Base-by-base conservation (phyloP, 768 basidiomycete genomes). In the Tulasnella sp. region DNA sequence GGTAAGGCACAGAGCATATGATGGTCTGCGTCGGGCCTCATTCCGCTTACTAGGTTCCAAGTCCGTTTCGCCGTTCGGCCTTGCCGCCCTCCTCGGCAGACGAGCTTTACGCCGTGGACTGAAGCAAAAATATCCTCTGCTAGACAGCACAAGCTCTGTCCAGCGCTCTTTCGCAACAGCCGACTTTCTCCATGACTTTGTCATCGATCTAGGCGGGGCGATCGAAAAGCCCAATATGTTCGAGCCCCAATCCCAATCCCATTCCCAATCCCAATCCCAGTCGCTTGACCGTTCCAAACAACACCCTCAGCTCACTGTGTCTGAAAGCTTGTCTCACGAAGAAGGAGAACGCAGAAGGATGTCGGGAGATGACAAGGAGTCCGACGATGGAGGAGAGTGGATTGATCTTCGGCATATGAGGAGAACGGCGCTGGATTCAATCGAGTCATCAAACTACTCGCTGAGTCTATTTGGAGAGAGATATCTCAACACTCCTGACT, bases 161-260 rank as follows among this genome's bases (percentile, higher is more conserved):
- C 69, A 70, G 16, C 41, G 52, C 26, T 70, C 69, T 11, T 29
- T 70, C 26, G 41, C 69, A 12, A 70, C 69, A 11, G 26, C 69
- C 35, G 69, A 47, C 19, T 70, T 70, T 36, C 47, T 70, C 5
- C 69, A 70, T 34, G 69, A 70, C 69, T 70, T 70, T 36, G 69
- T 70, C 22, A 17, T 70, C 7, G 69, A 70, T 47, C 47, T 70
- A 17, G 69, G 69, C 9, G 41, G 42, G 11, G 67, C 39, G 12
- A 34, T 67, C 22, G 17, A 26, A 1, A 39, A 41, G 11, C 67
- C 67, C 40, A 67, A 44, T 16, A 67, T 67, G 67, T 67, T 67
- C 42, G 35, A 5, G 9, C 42, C 22, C 17, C 39, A n/a, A n/a
- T n/a, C n/a, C n/a, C n/a, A n/a, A n/a, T n/a, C n/a, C n/a, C n/a